Base-by-base conservation (phyloP, 2,329 filamentous ascomycete genomes). In the Fusarium gaditjirri region DNA sequence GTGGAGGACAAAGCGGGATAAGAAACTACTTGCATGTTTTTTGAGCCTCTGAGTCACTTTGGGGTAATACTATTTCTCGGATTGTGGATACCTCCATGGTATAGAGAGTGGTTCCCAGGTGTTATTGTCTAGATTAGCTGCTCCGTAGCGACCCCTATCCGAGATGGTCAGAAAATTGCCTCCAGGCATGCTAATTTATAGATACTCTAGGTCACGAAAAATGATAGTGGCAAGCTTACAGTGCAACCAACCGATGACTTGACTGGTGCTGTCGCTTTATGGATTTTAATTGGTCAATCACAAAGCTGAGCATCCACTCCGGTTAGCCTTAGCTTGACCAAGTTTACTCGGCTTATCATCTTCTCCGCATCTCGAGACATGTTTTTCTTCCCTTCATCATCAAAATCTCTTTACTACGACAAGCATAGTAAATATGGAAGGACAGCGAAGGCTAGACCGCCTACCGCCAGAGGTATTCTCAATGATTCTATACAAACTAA, bases 291-390 rank as follows among this genome's bases (percentile, higher is more conserved):
- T 31, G 9, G 27, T n/a, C 3, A 5, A 23, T 12, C 21, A 13
- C 7, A 5, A 1, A 6, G 6, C 16, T 0, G 0, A 17, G 2
- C 0, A 2, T 0, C 5, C 7, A 9, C 31, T 21, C n/a, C 11
- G 47, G n/a, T 25, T 50, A 36, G 47, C n/a, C 7, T 19, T 12
- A 10, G 8, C 9, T 25, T 19, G n/a, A 35, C 21, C 4, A 8
- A 35, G 47, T 25, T 50, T 23, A 25, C 47, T 25, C 4, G 9
- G n/a, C 17, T 5, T 29, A 29, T 29, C 6, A 25, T 35, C 17
- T 6, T 50, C 47, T 19, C 31, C 47, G n/a, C 31, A 25, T 35
- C 41, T 16, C 16, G n/a, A 43, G 5, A 25, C 6, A 43, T 42
- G n/a, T 50, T 33, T 36, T n/a, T n/a, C 16, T 25, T 36, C 31